Conservation (phyloP, 169 alveolate species). For the Cryptosporidium muris region DNA sequence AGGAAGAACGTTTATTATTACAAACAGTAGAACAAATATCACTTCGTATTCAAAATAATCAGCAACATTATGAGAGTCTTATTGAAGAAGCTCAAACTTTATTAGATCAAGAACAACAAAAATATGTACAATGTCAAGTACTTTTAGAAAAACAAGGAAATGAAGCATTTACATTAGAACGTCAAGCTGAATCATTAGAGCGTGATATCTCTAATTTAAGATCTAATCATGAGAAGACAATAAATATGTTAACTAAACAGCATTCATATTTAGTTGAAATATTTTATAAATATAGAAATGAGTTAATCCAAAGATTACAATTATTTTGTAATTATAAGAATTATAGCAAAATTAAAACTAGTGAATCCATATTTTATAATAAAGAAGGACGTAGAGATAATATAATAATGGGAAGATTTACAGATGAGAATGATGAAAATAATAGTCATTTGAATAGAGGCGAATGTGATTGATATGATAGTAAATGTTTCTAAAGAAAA, state of each 20-base stretch:
- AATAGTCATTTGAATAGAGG: too few species aligned
- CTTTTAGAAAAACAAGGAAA: constrained; percentile 36
- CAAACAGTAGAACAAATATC: constrained; percentile 67
- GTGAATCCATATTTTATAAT: too few species aligned
- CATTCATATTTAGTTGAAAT: constrained; percentile 15
- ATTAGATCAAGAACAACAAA: constrained; percentile 53
- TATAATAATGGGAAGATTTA: too few species aligned
- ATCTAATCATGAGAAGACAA: constrained; percentile 48
- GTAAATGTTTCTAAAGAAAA: too few species aligned
- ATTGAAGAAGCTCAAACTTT: constrained; percentile 64
- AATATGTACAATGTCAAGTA: constrained; percentile 46
- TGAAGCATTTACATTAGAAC: constrained; percentile 67
- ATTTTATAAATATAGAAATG: constrained; percentile 9
- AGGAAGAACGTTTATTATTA: constrained; percentile 33
- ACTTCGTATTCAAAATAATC: constrained; percentile 57
- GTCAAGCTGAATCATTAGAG: constrained; percentile 62
- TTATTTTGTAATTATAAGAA: constrained; percentile 4
- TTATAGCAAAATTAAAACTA: too few species aligned
- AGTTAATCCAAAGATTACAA: not conserved
- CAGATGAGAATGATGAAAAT: too few species aligned
- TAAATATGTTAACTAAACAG: constrained; percentile 15
- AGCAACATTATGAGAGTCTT: constrained; percentile 65
- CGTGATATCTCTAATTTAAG: constrained; percentile 32
- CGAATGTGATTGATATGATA: too few species aligned
- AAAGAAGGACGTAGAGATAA: too few species aligned